phyloP scores from a whole-genome alignment of 176 grass and related monocot genomes.

The Musa itinerans region DNA sequence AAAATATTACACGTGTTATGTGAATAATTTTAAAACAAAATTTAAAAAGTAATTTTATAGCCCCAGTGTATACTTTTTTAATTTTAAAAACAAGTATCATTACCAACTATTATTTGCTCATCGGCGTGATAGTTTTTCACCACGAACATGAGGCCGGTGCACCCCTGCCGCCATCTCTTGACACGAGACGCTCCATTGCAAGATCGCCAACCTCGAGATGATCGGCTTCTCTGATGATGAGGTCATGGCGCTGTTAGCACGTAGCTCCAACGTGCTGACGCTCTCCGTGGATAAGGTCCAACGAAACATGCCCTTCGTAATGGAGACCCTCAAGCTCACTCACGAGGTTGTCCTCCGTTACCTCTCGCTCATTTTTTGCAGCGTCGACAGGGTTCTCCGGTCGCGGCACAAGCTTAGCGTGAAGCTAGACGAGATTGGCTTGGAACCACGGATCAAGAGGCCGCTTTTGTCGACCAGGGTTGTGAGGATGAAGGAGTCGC shows the following conservation, averaged over 20 bases:
- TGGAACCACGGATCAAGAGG: neutral
- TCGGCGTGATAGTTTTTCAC: no score
- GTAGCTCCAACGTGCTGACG: slow-evolving; percentile 10
- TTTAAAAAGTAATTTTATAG: no score
- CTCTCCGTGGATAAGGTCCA: slow-evolving; percentile 19
- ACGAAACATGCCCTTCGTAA: slow-evolving; percentile 10
- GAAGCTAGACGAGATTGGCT: neutral
- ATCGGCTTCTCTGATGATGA: slow-evolving; percentile 9
- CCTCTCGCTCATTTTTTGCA: neutral
- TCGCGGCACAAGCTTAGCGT: neutral
- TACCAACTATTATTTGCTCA: no score
- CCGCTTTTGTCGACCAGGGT: neutral
- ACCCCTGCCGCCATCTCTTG: no score
- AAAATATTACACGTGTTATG: no score
- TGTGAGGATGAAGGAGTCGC: slow-evolving; percentile 4
- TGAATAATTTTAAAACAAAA: no score
- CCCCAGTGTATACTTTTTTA: no score
- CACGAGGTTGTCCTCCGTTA: neutral
- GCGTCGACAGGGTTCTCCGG: slow-evolving; percentile 13
- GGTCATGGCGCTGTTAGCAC: slow-evolving; percentile 7
- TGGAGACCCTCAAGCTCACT: slow-evolving; percentile 2
- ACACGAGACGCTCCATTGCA: neutral
- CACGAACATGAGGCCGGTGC: no score
- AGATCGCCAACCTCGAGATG: slow-evolving; percentile 18
- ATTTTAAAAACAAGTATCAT: no score